Conservation (phyloP, 2,329 filamentous ascomycete species). For the Pseudogymnoascus sp. region DNA sequence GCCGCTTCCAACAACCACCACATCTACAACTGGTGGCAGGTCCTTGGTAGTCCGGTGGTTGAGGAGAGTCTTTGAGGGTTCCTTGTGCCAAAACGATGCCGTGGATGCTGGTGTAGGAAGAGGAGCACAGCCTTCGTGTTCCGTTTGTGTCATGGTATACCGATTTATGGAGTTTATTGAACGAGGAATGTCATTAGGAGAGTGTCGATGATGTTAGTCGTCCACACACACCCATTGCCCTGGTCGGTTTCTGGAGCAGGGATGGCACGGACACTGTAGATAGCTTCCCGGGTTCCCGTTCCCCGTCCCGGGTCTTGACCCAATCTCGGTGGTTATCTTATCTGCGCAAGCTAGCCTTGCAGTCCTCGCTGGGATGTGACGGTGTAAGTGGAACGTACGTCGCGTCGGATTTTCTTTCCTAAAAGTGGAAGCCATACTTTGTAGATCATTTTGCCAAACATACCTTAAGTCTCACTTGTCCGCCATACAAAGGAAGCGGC, state of each 20-base stretch:
- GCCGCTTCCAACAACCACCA: conserved; percentile 66
- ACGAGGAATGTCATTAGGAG: not conserved
- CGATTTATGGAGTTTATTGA: not conserved
- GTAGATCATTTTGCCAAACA: not conserved
- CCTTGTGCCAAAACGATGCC: conserved; percentile 64
- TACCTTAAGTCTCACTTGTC: not conserved
- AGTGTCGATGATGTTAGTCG: not conserved
- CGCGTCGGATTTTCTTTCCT: not conserved
- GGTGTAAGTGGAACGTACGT: not conserved
- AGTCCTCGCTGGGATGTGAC: not conserved
- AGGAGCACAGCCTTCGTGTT: not conserved
- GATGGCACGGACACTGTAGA: not conserved
- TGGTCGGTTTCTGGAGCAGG: not conserved
- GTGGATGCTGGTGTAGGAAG: conserved; percentile 55
- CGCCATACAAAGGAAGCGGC: not conserved
- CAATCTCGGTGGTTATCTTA: not conserved
- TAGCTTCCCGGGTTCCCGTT: not conserved
- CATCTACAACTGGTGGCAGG: conserved; percentile 55
- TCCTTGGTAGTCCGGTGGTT: conserved; percentile 59
- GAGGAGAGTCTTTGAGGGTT: conserved; percentile 54
- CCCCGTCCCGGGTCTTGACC: not conserved
- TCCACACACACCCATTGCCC: not conserved
- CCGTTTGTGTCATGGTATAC: not conserved
- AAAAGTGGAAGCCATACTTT: not conserved
- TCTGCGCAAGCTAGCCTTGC: not conserved